Evolutionary conservation across 2,329 filamentous ascomycete genomes (phyloP), one percentile per base, ranked within the genome.

Genomic region (Epichloe festucae): DNA sequence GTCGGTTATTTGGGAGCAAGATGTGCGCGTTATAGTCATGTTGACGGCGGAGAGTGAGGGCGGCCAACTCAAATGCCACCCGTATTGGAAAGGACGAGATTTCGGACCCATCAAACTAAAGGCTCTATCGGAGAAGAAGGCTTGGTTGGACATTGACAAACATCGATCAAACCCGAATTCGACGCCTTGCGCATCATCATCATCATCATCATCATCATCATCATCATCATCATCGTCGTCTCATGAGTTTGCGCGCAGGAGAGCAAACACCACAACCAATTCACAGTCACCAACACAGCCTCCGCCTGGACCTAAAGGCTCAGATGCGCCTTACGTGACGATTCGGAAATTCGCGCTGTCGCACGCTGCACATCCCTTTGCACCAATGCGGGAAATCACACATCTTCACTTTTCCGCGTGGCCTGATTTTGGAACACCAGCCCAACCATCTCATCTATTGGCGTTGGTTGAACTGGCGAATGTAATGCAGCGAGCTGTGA

Each of bases 1-100:
- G 93, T 91, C 89, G 54, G 85, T 96, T 11, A 77, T 97, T 34
- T 98, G 93, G 93, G 90, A 97, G 64, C 87, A 97, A 67, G 90
- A 97, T 63, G 84, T 95, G 3, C 85, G 91, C 49, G 87, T 97
- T 27, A 85, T 98, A 55, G 90, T 97, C 57, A 97, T 96, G 85
- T 76, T 98, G 58, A 98, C 93, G 5, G 91, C 93, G 2, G 91
- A 97, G 67, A 79, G 86, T 27, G 93, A 98, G 70, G 89, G 89
- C 23, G 90, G 91, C 0, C 90, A 95, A 63, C 74, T 95, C 44
- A 98, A 97, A 67, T 95, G 91, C 56, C 90, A 98, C 65, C 82
- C 88, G 8, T 98, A 96, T 67, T 98, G 93, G 93, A 81, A 82
- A 43, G 78, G 78, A 14, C 81, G 79, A 55, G 82, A 86, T 42